phyloP scores from a whole-genome alignment of 1,284 basidiomycete species.

The Xerocomus minutiporus region DNA sequence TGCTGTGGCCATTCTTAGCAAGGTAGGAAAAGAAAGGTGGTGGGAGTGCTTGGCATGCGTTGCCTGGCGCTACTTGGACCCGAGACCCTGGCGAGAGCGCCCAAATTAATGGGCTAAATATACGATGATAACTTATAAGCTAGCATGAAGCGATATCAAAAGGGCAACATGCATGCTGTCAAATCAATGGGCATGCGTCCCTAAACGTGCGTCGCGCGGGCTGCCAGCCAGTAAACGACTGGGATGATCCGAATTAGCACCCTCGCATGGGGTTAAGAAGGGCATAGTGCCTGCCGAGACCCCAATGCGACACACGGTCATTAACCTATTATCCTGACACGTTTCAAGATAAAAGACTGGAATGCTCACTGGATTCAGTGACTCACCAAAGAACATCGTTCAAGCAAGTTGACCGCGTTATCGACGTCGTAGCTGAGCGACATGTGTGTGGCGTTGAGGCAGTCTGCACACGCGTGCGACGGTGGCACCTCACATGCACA shows the following conservation, averaged over 20 bases:
- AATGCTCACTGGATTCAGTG: too few relatives aligned
- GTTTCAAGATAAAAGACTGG: not conserved
- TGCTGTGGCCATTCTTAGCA: constrained; percentile 14
- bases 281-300: not conserved
- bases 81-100: constrained; percentile 1
- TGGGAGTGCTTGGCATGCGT: constrained; percentile 4
- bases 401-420: not conserved
- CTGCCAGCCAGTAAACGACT: not conserved
- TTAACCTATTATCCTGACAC: not conserved
- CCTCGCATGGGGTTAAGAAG: constrained; percentile 1
- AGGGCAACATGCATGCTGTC: not conserved
- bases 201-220: constrained; percentile 5
- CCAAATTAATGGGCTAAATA: not conserved
- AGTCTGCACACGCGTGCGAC: not conserved
- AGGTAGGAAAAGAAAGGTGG: not conserved
- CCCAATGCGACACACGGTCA: not conserved
- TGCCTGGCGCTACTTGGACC: constrained; percentile 2
- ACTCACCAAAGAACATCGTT: not conserved
- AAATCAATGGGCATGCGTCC: constrained; percentile 1
- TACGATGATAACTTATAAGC: not conserved
- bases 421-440: not conserved
- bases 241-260: not conserved
- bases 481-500: not conserved
- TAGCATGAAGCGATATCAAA: not conserved
- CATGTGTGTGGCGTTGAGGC: not conserved